Conservation (phyloP, 805 yeast genomes). For the Lachancea sp. region DNA sequence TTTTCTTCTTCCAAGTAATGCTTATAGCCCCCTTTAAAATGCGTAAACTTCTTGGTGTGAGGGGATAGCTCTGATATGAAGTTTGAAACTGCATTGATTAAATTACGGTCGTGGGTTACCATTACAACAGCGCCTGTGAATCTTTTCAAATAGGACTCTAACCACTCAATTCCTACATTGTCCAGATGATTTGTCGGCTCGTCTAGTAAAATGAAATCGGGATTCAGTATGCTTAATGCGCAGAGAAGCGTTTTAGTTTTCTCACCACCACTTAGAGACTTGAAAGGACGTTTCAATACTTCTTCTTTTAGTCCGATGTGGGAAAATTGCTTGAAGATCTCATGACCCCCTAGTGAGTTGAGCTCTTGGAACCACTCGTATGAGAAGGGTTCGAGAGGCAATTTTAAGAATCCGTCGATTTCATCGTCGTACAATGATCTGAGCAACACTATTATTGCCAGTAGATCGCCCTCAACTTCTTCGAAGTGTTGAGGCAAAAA, state of each 20-base stretch:
- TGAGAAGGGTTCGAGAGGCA: conserved; percentile 10
- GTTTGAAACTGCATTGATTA: conserved; percentile 13
- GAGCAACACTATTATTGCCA: conserved; percentile 12
- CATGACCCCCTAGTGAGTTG: conserved; percentile 15
- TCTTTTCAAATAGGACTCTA: conserved; percentile 12
- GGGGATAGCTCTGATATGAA: conserved; percentile 14
- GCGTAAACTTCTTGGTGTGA: conserved; percentile 11
- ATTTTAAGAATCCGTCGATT: conserved; percentile 9
- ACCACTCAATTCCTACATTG: conserved; percentile 13
- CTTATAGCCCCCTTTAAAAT: conserved; percentile 15
- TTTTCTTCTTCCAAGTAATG: conserved; percentile 14
- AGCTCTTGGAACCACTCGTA: conserved; percentile 14
- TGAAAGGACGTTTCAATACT: conserved; percentile 12
- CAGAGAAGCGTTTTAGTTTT: conserved; percentile 16
- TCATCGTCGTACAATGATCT: conserved; percentile 12
- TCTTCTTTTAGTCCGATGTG: conserved; percentile 12
- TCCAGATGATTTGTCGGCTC: conserved; percentile 16
- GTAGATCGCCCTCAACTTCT: conserved; percentile 12
- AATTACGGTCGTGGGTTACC: conserved; percentile 14
- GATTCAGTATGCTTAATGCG: conserved; percentile 13
- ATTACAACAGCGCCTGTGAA: conserved; percentile 4
- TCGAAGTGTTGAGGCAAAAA: conserved; percentile 16
- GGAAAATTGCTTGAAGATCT: conserved; percentile 12
- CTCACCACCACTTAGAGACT: conserved; percentile 14
- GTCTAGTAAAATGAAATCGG: conserved; percentile 14